Evolutionary conservation across 2,329 filamentous ascomycete species (phyloP), one percentile per base, ranked within the genome.

Genomic region (Chrysoporthe cubensis): DNA sequence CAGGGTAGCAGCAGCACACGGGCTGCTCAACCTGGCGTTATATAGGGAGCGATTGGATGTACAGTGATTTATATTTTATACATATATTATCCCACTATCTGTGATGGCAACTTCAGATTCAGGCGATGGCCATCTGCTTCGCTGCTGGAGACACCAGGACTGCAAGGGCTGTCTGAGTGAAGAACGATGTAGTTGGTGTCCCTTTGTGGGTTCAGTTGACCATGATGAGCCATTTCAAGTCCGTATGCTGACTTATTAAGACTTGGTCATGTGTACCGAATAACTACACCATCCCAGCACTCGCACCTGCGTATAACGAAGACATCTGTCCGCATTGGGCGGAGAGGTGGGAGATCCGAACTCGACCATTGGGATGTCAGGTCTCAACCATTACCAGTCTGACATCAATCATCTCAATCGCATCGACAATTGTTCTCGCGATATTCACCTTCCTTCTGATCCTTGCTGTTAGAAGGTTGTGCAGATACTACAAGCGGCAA

Each of bases 251-350:
- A 66, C 64, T 60, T 54, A 3, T 21, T 7, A 50, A 86, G 84
- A 84, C 84, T 4, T 84, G 81, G 75, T 81, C 83, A 0, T 88
- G 86, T 73, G 81, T 87, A 1, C 85, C 86, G 32, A 87, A 87
- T 69, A 75, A 78, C 18, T 75, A 82, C 66, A 65, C 70, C 0
- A 73, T 86, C 11, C 83, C 80, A 0, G 73, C 85, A 42, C 76
- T 88, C 18, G 84, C 84, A 2, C 86, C 85, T 1, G 80, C 82
- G 2, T 83, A 79, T 72, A 78, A 86, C 66, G 76, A 81, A 52
- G 75, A 83, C 62, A 78, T 87, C 11, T 88, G 86, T 70, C 86
- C 86, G 7, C 79, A 85, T 68, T 81, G 79, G 79, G 80, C 80
- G 6, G 83, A 83, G 74, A 72, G 79, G 21, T 82, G 80, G 80